Percentiles rank a stretch among this genome's conserved stretches.
Conservation (phyloP, 2,329 filamentous ascomycete species). For the Chalara sp. region DNA sequence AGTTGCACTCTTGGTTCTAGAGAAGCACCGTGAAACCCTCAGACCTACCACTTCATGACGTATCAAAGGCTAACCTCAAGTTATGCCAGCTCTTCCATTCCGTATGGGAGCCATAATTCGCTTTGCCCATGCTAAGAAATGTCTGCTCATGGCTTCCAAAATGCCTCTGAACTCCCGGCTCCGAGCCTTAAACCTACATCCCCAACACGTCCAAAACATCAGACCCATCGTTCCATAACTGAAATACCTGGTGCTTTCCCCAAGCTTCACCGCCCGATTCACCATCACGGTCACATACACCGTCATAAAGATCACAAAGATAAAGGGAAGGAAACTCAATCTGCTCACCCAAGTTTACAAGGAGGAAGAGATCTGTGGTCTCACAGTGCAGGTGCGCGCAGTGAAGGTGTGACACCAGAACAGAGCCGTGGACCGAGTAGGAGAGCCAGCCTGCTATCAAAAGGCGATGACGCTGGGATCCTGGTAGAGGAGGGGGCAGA, state of each 20-base stretch:
- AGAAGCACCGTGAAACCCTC: no score
- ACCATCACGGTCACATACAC: slow-evolving; percentile 27
- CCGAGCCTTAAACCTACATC: not conserved
- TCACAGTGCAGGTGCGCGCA: slow-evolving; percentile 11
- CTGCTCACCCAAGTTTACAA: not conserved
- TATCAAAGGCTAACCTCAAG: no score
- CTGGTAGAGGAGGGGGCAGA: slow-evolving; percentile 5
- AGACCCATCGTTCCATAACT: slow-evolving; percentile 37
- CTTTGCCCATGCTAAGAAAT: not conserved
- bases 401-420: slow-evolving; percentile 37
- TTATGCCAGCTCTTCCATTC: no score
- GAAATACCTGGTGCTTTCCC: slow-evolving; percentile 12
- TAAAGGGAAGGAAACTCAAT: not conserved
- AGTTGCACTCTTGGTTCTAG: no score
- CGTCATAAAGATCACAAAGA: slow-evolving; percentile 27
- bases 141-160: slow-evolving; percentile 3
- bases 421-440: slow-evolving; percentile 38
- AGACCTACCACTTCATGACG: no score
- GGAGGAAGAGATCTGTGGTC: not conserved
- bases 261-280: slow-evolving; percentile 31
- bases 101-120: not conserved
- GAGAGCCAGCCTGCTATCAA: slow-evolving; percentile 33
- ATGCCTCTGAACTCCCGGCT: not conserved
- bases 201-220: not conserved
- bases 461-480: slow-evolving; percentile 5